These are phyloP conservation scores for Xylariaceae sp. DNA, from an alignment of 2,329 filamentous ascomycete species.

Conservation along the genomic window DNA sequence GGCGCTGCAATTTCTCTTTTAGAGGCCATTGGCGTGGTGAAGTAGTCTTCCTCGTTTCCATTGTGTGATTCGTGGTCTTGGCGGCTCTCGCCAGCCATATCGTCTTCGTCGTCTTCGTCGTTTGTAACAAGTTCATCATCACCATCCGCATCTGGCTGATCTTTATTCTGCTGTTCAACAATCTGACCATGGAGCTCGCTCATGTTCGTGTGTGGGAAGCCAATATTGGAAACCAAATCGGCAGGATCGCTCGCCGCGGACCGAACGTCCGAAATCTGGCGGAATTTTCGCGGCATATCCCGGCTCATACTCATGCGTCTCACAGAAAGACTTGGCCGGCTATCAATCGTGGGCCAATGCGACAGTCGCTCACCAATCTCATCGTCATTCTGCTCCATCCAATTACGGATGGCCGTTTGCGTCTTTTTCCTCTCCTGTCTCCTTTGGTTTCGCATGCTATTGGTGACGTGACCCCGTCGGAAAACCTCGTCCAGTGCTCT, in stretches of 20 bases:
- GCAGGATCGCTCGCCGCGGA: slow-evolving; percentile 62
- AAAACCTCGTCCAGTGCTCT: slow-evolving; percentile 90
- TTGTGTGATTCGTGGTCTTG: slow-evolving; percentile 20
- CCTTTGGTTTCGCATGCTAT: slow-evolving; percentile 54
- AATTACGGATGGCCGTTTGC: slow-evolving; percentile 77
- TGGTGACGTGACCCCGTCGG: slow-evolving; percentile 63
- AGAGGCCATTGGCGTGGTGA: slow-evolving; percentile 45
- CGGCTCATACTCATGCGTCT: slow-evolving; percentile 50
- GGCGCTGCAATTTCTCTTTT: slow-evolving; percentile 32
- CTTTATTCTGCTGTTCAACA: slow-evolving; percentile 45
- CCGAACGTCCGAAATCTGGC: slow-evolving; percentile 51
- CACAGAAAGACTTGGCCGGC: slow-evolving; percentile 42
- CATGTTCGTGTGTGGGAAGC: slow-evolving; percentile 23
- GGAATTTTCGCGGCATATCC: slow-evolving; percentile 42
- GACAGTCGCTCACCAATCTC: slow-evolving; percentile 42
- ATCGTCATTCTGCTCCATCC: slow-evolving; percentile 76
- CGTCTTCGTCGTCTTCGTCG: slow-evolving; percentile 64
- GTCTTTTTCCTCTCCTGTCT: slow-evolving; percentile 66
- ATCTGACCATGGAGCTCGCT: slow-evolving; percentile 29
- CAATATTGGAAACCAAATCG: slow-evolving; percentile 49
- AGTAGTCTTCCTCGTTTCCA: slow-evolving; percentile 47
- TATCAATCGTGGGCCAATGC: slow-evolving; percentile 47
- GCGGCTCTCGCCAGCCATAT: slow-evolving; percentile 38
- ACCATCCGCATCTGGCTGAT: slow-evolving; percentile 77
- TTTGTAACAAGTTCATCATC: slow-evolving; percentile 87